Evolutionary conservation across 2,329 filamentous ascomycete genomes (phyloP).

Genomic region (Paraphoma chrysanthemicola): DNA sequence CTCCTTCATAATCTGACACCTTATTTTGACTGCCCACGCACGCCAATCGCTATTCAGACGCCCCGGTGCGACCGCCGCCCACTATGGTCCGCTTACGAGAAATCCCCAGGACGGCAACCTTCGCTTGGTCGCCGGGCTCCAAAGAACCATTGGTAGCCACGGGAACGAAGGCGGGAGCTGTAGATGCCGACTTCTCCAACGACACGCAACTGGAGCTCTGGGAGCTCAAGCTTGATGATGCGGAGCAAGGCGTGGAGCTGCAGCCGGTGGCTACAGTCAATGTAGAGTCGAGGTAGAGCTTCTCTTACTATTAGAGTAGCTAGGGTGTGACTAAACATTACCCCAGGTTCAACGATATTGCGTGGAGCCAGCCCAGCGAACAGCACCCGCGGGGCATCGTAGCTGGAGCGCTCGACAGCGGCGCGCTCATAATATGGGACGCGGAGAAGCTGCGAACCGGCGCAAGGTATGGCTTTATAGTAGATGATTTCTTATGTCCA

Average conservation of each 20-base stretch:
- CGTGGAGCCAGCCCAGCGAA: constrained; percentile 84
- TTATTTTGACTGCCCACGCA: constrained; percentile 25
- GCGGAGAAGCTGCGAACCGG: constrained; percentile 70
- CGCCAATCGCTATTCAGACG: constrained; percentile 31
- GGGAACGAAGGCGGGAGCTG: constrained; percentile 91
- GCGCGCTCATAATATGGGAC: constrained; percentile 92
- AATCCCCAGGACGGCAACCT: constrained; percentile 94
- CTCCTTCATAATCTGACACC: constrained; percentile 16
- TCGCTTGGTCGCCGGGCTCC: constrained; percentile 90
- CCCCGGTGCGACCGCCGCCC: constrained; percentile 42
- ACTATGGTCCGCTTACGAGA: constrained; percentile 95
- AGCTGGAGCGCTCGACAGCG: constrained; percentile 93
- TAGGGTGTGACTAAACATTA: neutral
- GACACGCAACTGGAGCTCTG: constrained; percentile 96
- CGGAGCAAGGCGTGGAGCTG: constrained; percentile 79
- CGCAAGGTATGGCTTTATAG: constrained; percentile 51
- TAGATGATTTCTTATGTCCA: constrained; percentile 52
- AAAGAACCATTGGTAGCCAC: constrained; percentile 85
- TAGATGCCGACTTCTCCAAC: constrained; percentile 96
- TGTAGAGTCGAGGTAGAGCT: constrained; percentile 82
- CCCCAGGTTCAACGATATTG: constrained; percentile 91
- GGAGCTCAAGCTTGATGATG: constrained; percentile 85
- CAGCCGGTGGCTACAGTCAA: constrained; percentile 83
- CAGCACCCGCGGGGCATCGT: constrained; percentile 86
- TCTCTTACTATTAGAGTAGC: neutral